Conservation (phyloP, 2,329 filamentous ascomycete genomes). For the Penicillium sp. region DNA sequence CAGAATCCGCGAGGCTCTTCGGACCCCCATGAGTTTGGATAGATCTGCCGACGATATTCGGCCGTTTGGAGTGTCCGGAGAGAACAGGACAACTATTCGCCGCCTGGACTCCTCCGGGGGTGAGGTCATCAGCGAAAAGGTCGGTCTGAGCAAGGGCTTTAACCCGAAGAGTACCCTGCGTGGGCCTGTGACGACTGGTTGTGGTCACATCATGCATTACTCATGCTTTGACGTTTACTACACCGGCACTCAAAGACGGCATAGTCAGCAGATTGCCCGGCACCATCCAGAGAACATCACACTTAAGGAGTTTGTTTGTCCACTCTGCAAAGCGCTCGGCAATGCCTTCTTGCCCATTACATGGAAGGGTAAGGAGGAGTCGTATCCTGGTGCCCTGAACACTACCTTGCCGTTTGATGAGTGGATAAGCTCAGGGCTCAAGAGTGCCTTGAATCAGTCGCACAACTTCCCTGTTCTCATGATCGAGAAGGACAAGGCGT, state of each 20-base stretch:
- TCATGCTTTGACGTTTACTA: constrained; percentile 92
- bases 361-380: constrained; percentile 90
- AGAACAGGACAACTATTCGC: constrained; percentile 76
- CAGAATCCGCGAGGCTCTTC: constrained; percentile 78
- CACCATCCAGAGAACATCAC: constrained; percentile 84
- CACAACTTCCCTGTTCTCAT: constrained; percentile 50
- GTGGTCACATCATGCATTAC: constrained; percentile 98
- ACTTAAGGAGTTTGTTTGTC: constrained; percentile 90
- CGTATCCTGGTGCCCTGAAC: constrained; percentile 72
- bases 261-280: constrained; percentile 88
- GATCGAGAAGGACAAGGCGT: constrained; percentile 36
- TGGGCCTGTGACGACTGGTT: constrained; percentile 85
- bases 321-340: constrained; percentile 92
- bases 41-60: constrained; percentile 78
- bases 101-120: constrained; percentile 75
- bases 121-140: constrained; percentile 71
- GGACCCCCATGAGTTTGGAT: constrained; percentile 80
- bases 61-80: constrained; percentile 86
- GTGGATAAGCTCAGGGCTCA: constrained; percentile 67
- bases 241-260: constrained; percentile 77
- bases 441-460: constrained; percentile 48
- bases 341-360: constrained; percentile 94
- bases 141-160: constrained; percentile 88
- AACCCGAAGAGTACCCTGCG: constrained; percentile 65
- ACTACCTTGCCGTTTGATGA: constrained; percentile 63